Percentiles rank a stretch among this genome's conserved stretches.
Evolutionary conservation across 306 rosid species (phyloP).

Genomic region (Vigna reflexopilosa): DNA sequence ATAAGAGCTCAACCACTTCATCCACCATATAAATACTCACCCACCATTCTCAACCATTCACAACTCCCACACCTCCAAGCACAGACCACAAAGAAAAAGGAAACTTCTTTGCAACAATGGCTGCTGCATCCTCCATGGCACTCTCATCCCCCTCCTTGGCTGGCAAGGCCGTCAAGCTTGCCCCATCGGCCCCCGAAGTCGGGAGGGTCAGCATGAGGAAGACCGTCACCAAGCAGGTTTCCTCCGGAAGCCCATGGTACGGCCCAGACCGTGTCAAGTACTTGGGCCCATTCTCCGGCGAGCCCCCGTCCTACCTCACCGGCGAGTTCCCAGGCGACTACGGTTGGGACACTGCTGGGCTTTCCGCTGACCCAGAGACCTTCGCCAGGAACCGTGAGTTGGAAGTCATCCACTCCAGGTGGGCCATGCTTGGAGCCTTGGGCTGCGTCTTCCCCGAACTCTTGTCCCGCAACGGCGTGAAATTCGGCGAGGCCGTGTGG

Average conservation of each 20-base stretch:
- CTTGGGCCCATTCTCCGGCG: slow-evolving; percentile 91
- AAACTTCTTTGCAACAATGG: slow-evolving; percentile 52
- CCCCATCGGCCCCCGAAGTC: slow-evolving; percentile 52
- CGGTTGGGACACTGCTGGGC: slow-evolving; percentile 94
- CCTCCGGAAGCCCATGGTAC: slow-evolving; percentile 86
- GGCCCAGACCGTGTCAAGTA: slow-evolving; percentile 96
- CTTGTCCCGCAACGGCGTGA: slow-evolving; percentile 81
- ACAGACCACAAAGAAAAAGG: background rate
- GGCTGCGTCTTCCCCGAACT: slow-evolving; percentile 92
- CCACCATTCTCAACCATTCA: background rate
- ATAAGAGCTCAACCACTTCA: slow-evolving; percentile 36
- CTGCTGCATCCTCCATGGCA: slow-evolving; percentile 83
- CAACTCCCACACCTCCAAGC: background rate
- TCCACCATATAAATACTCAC: slow-evolving; percentile 29
- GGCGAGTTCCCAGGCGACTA: slow-evolving; percentile 91
- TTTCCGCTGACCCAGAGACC: slow-evolving; percentile 91
- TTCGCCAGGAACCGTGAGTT: slow-evolving; percentile 85
- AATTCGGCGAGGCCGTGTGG: slow-evolving; percentile 92
- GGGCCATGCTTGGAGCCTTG: slow-evolving; percentile 97
- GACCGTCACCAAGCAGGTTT: slow-evolving; percentile 37
- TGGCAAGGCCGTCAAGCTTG: slow-evolving; percentile 68
- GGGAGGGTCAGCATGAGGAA: slow-evolving; percentile 74
- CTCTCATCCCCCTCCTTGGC: slow-evolving; percentile 78
- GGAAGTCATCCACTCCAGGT: slow-evolving; percentile 76
- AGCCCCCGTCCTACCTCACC: slow-evolving; percentile 73